Percentiles rank a stretch among this genome's conserved stretches.
phyloP scores from a whole-genome alignment of 2,329 filamentous ascomycete genomes.

The Aspergillus sp. region DNA sequence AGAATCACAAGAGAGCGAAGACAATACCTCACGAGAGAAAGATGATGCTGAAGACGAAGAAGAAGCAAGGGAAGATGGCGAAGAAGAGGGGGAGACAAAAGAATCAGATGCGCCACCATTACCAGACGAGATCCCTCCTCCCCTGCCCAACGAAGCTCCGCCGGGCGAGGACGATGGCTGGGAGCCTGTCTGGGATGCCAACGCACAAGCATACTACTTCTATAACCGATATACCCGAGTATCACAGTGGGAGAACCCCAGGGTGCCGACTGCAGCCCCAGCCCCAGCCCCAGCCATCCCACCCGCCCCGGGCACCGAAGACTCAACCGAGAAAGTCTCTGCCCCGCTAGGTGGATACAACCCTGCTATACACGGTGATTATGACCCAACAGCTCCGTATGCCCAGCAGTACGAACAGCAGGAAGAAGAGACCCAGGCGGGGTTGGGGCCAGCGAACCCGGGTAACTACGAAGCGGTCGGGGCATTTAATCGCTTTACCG shows the following conservation, averaged over 20 bases:
- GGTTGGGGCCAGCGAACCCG: conserved; percentile 39
- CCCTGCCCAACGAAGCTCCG: conserved; percentile 54
- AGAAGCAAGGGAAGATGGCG: too few relatives aligned
- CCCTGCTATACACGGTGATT: conserved; percentile 92
- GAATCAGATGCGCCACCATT: conserved; percentile 36
- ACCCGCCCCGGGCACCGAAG: conserved; percentile 23
- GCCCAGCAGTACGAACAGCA: conserved; percentile 59
- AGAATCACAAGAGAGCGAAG: not conserved
- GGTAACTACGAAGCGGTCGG: conserved; percentile 66
- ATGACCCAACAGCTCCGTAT: conserved; percentile 95
- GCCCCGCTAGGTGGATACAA: conserved; percentile 76
- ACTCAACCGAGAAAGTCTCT: conserved; percentile 27
- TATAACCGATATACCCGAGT: conserved; percentile 75
- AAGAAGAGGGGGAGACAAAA: conserved; percentile 18
- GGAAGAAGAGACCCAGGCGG: conserved; percentile 31
- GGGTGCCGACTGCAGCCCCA: conserved; percentile 55
- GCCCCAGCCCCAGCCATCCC: not conserved
- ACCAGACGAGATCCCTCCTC: conserved; percentile 46
- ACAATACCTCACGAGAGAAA: not conserved
- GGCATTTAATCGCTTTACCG: conserved; percentile 89
- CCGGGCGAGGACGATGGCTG: conserved; percentile 67
- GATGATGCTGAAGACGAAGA: conserved; percentile 7
- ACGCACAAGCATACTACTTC: conserved; percentile 73
- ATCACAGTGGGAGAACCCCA: conserved; percentile 85
- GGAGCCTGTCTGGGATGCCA: conserved; percentile 75